Percentiles rank a stretch among this genome's conserved stretches.
These are phyloP conservation scores for Suillus plorans DNA, from an alignment of 768 basidiomycete species.

Conservation along the genomic window DNA sequence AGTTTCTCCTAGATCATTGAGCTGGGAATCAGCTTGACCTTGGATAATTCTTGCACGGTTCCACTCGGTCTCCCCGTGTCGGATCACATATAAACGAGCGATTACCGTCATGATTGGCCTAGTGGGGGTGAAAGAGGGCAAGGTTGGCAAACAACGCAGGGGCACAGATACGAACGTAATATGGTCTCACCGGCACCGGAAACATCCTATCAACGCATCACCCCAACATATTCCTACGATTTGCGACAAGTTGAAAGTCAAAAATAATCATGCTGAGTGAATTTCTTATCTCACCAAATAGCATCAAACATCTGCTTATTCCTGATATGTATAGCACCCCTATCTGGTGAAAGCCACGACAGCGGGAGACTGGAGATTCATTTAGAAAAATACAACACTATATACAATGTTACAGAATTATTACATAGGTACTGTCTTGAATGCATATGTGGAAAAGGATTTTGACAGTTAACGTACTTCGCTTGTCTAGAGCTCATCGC, in stretches of 20 bases:
- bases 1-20: conserved; percentile 62
- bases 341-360: background rate
- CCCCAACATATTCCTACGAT: background rate
- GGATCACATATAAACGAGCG: conserved; percentile 57
- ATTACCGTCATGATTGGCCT: background rate
- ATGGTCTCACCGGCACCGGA: background rate
- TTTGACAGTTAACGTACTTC: background rate
- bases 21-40: conserved; percentile 68
- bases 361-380: no score
- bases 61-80: conserved; percentile 78
- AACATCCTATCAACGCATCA: background rate
- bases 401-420: background rate
- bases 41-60: conserved; percentile 67
- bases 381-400: no score
- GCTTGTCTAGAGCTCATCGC: conserved; percentile 31
- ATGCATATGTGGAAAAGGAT: background rate
- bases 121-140: background rate
- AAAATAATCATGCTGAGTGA: background rate
- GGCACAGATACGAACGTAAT: background rate
- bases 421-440: background rate
- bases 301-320: background rate
- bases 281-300: background rate
- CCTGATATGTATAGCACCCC: background rate
- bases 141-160: background rate
- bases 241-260: background rate